Conservation (phyloP, 768 basidiomycete species). For the Rhizopogon vesiculosus region DNA sequence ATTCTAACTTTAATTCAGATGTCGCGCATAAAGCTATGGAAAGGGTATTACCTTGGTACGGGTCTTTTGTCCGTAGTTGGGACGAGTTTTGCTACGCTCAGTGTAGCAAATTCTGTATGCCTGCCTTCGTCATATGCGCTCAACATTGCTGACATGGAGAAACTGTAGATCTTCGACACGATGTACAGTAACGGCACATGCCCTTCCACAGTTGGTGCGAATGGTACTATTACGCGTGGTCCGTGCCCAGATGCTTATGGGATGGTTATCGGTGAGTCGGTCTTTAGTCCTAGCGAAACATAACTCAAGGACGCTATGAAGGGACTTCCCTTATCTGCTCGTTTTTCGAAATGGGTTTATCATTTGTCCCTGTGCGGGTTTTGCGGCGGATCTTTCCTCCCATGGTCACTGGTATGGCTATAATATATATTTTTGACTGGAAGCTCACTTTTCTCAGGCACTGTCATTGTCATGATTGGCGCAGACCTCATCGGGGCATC, state of each 20-base stretch:
- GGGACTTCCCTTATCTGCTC: slow-evolving; percentile 76
- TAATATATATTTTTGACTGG: not conserved
- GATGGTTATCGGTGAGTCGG: slow-evolving; percentile 55
- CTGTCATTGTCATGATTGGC: slow-evolving; percentile 78
- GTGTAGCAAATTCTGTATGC: slow-evolving; percentile 63
- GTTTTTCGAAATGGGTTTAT: slow-evolving; percentile 75
- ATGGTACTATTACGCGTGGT: slow-evolving; percentile 55
- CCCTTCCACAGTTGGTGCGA: slow-evolving; percentile 46
- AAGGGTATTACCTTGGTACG: slow-evolving; percentile 67
- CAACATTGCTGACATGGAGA: not conserved
- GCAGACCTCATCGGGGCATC: slow-evolving; percentile 70
- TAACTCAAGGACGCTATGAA: slow-evolving; percentile 14
- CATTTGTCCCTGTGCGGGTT: slow-evolving; percentile 63
- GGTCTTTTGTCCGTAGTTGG: slow-evolving; percentile 80
- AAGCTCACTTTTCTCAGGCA: slow-evolving; percentile 36
- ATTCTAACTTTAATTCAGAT: slow-evolving; percentile 77
- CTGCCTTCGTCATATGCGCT: not conserved
- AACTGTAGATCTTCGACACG: slow-evolving; percentile 58
- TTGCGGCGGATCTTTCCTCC: slow-evolving; percentile 74
- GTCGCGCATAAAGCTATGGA: slow-evolving; percentile 58
- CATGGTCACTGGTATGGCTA: slow-evolving; percentile 58
- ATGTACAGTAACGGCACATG: slow-evolving; percentile 82
- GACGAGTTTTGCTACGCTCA: slow-evolving; percentile 74
- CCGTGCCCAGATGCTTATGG: slow-evolving; percentile 82
- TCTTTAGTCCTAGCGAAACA: not conserved